phyloP scores from a whole-genome alignment of 2,329 filamentous ascomycete genomes.

The Sporothrix inflata region DNA sequence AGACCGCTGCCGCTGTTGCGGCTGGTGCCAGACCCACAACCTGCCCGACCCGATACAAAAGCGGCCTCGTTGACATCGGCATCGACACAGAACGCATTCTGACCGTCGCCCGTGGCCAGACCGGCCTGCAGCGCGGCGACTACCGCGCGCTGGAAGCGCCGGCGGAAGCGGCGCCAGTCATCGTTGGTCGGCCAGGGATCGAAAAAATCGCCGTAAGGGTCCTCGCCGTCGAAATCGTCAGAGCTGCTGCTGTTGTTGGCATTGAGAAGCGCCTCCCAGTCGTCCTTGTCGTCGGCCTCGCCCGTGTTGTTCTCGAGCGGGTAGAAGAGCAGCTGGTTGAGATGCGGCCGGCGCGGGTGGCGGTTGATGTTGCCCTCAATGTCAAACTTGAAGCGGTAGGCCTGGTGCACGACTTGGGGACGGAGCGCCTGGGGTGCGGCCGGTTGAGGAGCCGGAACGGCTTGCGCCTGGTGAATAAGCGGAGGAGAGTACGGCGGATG shows the following conservation, averaged over 20 bases:
- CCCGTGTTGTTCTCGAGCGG: constrained; percentile 36
- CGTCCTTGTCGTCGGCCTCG: constrained; percentile 37
- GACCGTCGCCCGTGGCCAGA: constrained; percentile 25
- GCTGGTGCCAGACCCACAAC: neutral
- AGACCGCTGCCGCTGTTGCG: neutral
- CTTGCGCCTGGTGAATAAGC: constrained; percentile 3
- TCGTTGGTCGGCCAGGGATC: constrained; percentile 48
- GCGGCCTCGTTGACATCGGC: neutral
- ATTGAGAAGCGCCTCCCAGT: constrained; percentile 33
- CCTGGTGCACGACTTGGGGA: constrained; percentile 49
- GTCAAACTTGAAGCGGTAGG: constrained; percentile 53
- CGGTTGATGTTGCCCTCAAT: constrained; percentile 52
- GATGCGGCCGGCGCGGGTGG: constrained; percentile 48
- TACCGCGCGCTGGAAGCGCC: constrained; percentile 42
- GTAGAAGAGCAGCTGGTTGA: constrained; percentile 47
- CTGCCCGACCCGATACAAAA: neutral
- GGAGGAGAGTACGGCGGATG: neutral
- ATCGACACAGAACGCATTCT: constrained; percentile 26
- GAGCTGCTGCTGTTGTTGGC: neutral
- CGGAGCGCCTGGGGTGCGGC: constrained; percentile 33
- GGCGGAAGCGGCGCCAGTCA: constrained; percentile 46
- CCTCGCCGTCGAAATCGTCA: constrained; percentile 15
- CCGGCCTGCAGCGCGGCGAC: constrained; percentile 37
- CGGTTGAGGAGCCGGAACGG: constrained; percentile 28
- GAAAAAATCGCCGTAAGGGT: constrained; percentile 40